Evolutionary conservation across 2,329 filamentous ascomycete genomes (phyloP).

Genomic region (Phaeophleospora eucalypticola): DNA sequence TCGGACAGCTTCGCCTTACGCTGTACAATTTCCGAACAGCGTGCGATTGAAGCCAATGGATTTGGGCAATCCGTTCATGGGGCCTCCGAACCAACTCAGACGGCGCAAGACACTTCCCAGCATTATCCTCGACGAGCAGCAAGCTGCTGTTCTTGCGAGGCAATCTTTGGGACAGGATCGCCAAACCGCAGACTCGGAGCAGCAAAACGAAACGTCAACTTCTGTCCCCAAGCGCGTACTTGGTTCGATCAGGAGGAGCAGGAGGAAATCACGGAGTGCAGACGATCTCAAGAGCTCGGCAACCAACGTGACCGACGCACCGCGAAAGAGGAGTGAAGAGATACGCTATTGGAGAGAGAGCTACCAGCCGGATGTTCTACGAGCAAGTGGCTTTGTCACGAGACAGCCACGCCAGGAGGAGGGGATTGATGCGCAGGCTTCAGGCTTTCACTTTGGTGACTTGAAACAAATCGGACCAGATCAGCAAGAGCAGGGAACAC

Average conservation of each 20-base stretch:
- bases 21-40: conserved; percentile 36
- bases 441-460: conserved; percentile 1
- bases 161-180: not conserved
- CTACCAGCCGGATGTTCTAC: conserved; percentile 26
- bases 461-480: not conserved
- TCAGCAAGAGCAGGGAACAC: conserved; percentile 1
- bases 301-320: conserved; percentile 14
- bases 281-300: conserved; percentile 27
- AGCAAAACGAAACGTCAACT: conserved; percentile 3
- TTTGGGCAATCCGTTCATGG: conserved; percentile 31
- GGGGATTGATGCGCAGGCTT: conserved; percentile 6
- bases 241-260: conserved; percentile 19
- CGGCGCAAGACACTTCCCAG: conserved; percentile 33
- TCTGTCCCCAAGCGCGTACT: conserved; percentile 7
- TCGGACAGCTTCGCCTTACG: conserved; percentile 31
- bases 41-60: conserved; percentile 34
- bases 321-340: conserved; percentile 33
- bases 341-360: conserved; percentile 36
- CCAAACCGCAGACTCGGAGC: not conserved
- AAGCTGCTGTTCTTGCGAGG: conserved; percentile 15
- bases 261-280: conserved; percentile 34
- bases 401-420: conserved; percentile 5
- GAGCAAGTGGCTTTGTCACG: conserved; percentile 26
- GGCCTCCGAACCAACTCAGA: conserved; percentile 23
- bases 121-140: conserved; percentile 25